Evolutionary conservation across 2,329 filamentous ascomycete species (phyloP).

Genomic region (Aspergillus melleus): DNA sequence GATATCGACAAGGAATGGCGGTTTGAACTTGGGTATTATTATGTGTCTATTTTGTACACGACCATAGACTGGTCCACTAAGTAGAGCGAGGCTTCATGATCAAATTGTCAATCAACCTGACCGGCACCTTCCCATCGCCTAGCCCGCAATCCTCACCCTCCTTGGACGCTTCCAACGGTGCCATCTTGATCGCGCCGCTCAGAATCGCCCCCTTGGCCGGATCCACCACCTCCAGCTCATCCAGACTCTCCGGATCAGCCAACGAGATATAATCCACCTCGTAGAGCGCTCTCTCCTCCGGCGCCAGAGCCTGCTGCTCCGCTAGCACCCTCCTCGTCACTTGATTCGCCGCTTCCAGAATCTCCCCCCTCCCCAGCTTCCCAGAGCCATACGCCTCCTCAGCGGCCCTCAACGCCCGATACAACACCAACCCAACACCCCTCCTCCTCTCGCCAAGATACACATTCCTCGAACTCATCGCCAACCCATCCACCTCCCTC

Average conservation of each 20-base stretch:
- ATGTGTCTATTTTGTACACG: background rate
- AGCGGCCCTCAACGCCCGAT: conserved; percentile 67
- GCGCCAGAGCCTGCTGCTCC: conserved; percentile 62
- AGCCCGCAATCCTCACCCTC: conserved; percentile 70
- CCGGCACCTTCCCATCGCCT: conserved; percentile 71
- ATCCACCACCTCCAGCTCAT: conserved; percentile 74
- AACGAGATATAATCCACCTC: conserved; percentile 92
- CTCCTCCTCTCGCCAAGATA: conserved; percentile 80
- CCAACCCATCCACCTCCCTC: conserved; percentile 78
- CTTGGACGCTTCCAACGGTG: conserved; percentile 70
- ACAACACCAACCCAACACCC: conserved; percentile 69
- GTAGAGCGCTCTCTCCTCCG: conserved; percentile 65
- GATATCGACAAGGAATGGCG: background rate
- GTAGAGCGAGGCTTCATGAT: conserved; percentile 55
- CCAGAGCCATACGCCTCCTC: conserved; percentile 64
- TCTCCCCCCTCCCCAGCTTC: conserved; percentile 58
- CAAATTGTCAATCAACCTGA: conserved; percentile 93
- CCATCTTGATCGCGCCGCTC: conserved; percentile 88
- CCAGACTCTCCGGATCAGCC: conserved; percentile 78
- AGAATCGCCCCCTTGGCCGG: conserved; percentile 72
- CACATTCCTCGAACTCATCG: conserved; percentile 89
- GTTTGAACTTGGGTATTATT: background rate
- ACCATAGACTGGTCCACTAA: conserved; percentile 1
- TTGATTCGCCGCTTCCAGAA: conserved; percentile 70
- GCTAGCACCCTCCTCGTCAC: conserved; percentile 57